Conservation (phyloP, 768 basidiomycete genomes). For the Aureoboletus auriporus region DNA sequence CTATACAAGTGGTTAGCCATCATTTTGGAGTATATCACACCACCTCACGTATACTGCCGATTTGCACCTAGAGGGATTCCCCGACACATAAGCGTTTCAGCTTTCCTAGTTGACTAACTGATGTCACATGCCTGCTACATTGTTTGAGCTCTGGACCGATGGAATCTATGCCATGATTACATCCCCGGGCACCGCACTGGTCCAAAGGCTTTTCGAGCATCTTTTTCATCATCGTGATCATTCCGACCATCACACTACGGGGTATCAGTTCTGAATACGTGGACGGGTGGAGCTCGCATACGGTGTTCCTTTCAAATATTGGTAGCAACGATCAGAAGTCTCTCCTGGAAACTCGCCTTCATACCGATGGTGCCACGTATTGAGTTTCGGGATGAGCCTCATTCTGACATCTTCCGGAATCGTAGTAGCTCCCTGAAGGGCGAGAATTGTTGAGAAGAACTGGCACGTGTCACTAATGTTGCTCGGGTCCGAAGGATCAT, state of each 20-base stretch:
- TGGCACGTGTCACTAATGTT: slow-evolving; percentile 35
- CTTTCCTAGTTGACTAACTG: background rate
- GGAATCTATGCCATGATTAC: slow-evolving; percentile 15
- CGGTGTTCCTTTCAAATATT: slow-evolving; percentile 27
- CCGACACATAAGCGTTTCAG: background rate
- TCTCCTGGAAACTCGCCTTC: slow-evolving; percentile 30
- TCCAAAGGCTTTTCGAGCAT: slow-evolving; percentile 29
- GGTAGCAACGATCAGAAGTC: slow-evolving; percentile 35
- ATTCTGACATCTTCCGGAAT: slow-evolving; percentile 31
- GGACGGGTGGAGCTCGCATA: slow-evolving; percentile 11
- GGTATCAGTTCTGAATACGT: background rate
- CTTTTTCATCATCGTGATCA: slow-evolving; percentile 27
- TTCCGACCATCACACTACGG: slow-evolving; percentile 25
- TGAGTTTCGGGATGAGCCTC: slow-evolving; percentile 32
- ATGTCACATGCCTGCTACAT: slow-evolving; percentile 32
- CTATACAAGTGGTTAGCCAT: slow-evolving; percentile 17
- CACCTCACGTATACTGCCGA: slow-evolving; percentile 39
- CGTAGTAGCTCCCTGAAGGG: slow-evolving; percentile 33
- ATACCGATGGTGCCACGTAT: slow-evolving; percentile 29
- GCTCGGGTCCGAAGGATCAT: slow-evolving; percentile 10
- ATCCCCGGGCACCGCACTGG: slow-evolving; percentile 32
- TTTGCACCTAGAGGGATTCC: slow-evolving; percentile 33
- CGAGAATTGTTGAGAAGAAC: slow-evolving; percentile 38
- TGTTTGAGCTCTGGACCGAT: slow-evolving; percentile 27
- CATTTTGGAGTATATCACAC: background rate